Evolutionary conservation across 176 grass and related monocot species (phyloP).

Genomic region (Bolboschoenus planiculmis): DNA sequence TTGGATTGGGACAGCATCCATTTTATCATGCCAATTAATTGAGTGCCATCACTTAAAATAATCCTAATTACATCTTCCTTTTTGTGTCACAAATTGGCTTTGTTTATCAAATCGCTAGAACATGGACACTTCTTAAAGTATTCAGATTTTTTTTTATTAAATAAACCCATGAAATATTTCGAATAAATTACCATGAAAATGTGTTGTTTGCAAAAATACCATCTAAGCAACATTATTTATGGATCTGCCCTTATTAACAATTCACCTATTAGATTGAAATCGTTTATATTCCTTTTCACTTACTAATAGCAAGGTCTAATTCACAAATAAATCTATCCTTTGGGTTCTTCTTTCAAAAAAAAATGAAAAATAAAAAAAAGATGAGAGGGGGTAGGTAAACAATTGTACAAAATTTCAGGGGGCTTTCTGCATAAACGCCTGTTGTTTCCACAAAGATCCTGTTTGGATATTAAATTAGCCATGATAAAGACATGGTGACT

Average conservation of each 20-base stretch:
- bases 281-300: neutral
- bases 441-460: neutral
- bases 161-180: neutral
- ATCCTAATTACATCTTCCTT: neutral
- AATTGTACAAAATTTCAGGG: neutral
- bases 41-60: neutral
- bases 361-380: neutral
- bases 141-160: neutral
- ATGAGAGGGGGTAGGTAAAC: neutral
- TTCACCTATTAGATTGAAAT: neutral
- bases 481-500: conserved; percentile 16
- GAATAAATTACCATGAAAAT: neutral
- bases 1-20: too few relatives aligned
- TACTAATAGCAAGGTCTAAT: neutral
- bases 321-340: neutral
- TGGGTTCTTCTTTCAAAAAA: neutral
- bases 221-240: neutral
- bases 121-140: neutral
- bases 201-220: neutral
- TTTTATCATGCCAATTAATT: neutral
- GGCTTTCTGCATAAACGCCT: neutral
- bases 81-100: neutral
- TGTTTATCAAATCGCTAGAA: neutral
- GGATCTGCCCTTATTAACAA: neutral
- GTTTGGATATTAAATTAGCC: neutral